phyloP scores from a whole-genome alignment of 805 yeast species.

The Ogataea ganodermae region DNA sequence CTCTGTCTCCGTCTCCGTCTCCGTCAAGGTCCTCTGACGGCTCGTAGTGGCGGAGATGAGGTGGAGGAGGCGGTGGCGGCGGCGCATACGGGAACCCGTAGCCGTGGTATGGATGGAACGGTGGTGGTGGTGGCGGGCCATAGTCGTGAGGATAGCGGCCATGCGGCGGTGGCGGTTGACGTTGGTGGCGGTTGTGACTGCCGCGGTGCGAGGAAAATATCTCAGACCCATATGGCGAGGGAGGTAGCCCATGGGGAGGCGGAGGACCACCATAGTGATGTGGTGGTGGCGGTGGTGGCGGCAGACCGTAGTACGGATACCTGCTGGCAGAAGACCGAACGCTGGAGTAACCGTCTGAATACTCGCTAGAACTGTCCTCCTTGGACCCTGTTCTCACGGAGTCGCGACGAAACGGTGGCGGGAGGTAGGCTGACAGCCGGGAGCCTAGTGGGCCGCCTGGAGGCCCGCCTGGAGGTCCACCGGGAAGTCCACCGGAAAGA shows the following conservation, averaged over 20 bases:
- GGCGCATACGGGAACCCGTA: conserved; percentile 22
- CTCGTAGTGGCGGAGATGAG: conserved; percentile 21
- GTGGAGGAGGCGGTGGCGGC: conserved; percentile 31
- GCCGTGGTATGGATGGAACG: conserved; percentile 18
- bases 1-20: background rate
- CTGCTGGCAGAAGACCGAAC: conserved; percentile 3
- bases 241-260: background rate
- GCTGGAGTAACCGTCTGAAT: conserved; percentile 12
- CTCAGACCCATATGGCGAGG: background rate
- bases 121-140: conserved; percentile 27
- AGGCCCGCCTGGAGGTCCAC: background rate
- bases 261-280: background rate
- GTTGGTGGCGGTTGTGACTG: conserved; percentile 1
- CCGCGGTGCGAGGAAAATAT: background rate
- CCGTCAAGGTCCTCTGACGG: background rate
- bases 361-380: conserved; percentile 11
- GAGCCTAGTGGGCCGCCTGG: background rate
- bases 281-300: conserved; percentile 6
- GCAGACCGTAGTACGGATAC: conserved; percentile 12
- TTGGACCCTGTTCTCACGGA: conserved; percentile 1
- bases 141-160: conserved; percentile 17
- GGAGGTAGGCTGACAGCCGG: background rate
- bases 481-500: background rate
- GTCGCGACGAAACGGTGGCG: conserved; percentile 1
- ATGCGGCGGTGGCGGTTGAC: conserved; percentile 19